Evolutionary conservation across 306 rosid species (phyloP), one percentile per base, ranked within the genome.

Genomic region (Ziziphus jujuba): DNA sequence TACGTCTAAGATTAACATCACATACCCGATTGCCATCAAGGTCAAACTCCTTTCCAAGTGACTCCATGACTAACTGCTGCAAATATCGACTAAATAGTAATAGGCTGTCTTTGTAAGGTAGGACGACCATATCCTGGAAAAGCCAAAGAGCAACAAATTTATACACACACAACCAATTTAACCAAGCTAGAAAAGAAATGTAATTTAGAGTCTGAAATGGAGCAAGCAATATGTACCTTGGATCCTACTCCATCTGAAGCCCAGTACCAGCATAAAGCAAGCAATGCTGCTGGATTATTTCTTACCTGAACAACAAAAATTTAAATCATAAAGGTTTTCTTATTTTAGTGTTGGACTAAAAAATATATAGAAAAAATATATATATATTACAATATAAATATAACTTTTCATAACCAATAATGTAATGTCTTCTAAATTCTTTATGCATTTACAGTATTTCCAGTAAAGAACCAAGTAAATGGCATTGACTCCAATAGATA

Each of bases 61-160:
- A 93, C 84, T 93, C 99, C 99, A 93, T 93, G 79, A 93, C 99
- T 77, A 93, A 74, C 81, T 93, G 99, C 79, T 93, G 99, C 80
- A 93, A 83, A 85, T 93, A 93, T 60, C 99, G 86, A 78, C 97
- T 93, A 66, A 93, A 90, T 73, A 93, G 80, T 75, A 93, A 66
- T 59, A 93, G 75, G 83, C 96, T 88, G 69, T 93, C 99, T 82
- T 93, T 93, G 70, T 93, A 93, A 25, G 99, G 99, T 76, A 93
- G 99, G 61, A 93, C 90, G 44, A 93, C 99, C 99, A 93, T 93
- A 85, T 93, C 99, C 99, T 93, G 68, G 47, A 38, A 23, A 65
- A 60, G 33, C 11, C 59, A 35, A 73, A 74, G 43, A 61, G 54
- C 17, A 19, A 31, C 45, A 63, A 65, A 68, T n/a, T 15, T 31